These are phyloP conservation scores for Entomortierella parvispora DNA, from an alignment of 192 early-diverging fungal genomes.

Conservation along the genomic window DNA sequence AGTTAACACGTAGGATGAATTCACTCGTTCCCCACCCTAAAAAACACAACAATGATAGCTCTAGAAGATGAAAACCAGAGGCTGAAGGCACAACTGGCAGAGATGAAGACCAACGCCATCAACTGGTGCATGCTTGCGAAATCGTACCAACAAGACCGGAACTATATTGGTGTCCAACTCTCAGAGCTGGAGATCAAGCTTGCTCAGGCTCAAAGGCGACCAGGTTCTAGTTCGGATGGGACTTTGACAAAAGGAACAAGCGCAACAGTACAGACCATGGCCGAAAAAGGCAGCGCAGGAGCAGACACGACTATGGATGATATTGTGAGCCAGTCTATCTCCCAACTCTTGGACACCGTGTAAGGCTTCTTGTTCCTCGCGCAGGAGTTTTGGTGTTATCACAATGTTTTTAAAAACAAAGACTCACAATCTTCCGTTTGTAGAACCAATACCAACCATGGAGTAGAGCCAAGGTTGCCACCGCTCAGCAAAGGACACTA, in stretches of 20 bases:
- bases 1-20: too few relatives aligned
- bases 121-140: conserved; percentile 31
- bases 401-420: too few relatives aligned
- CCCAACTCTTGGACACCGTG: conserved; percentile 28
- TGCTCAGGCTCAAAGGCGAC: background rate
- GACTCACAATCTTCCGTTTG: too few relatives aligned
- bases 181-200: conserved; percentile 24
- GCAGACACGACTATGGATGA: background rate
- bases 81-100: background rate
- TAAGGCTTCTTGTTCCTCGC: background rate
- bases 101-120: conserved; percentile 13
- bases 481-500: conserved; percentile 19
- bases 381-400: background rate
- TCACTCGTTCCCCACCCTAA: too few relatives aligned
- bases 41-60: background rate
- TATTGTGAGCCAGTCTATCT: conserved; percentile 32
- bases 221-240: background rate
- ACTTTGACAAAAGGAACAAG: background rate
- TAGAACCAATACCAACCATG: background rate
- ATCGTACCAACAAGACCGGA: conserved; percentile 34
- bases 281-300: background rate
- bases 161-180: conserved; percentile 22
- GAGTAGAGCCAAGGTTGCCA: conserved; percentile 16
- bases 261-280: background rate
- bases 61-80: conserved; percentile 18